Evolutionary conservation across 2,329 filamentous ascomycete genomes (phyloP).

Genomic region (Emericellopsis cladophorae): DNA sequence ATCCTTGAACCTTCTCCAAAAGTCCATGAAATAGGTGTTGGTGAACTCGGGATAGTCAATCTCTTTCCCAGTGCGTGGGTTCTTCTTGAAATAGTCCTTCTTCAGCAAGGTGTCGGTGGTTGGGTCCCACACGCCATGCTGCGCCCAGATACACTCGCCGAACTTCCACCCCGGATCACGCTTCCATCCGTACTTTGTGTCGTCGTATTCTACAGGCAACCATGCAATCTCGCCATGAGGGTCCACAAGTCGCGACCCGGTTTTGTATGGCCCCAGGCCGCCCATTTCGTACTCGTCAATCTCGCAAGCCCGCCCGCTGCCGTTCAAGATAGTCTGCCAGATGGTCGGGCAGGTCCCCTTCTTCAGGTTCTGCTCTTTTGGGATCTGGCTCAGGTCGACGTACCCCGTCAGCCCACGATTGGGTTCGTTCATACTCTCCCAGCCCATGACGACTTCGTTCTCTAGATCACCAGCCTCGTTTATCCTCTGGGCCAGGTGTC

Average conservation of each 20-base stretch:
- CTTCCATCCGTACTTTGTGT: conserved; percentile 81
- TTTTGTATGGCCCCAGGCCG: conserved; percentile 81
- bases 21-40: conserved; percentile 81
- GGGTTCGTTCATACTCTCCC: conserved; percentile 94
- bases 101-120: conserved; percentile 61
- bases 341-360: conserved; percentile 89
- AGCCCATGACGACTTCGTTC: conserved; percentile 79
- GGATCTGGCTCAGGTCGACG: conserved; percentile 68
- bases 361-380: conserved; percentile 77
- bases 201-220: conserved; percentile 73
- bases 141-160: conserved; percentile 93
- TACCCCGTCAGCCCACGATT: conserved; percentile 79
- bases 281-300: conserved; percentile 91
- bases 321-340: conserved; percentile 86
- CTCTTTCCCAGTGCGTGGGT: conserved; percentile 58
- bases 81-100: conserved; percentile 79
- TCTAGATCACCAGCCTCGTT: conserved; percentile 83
- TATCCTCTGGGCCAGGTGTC: conserved; percentile 71
- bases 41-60: conserved; percentile 80
- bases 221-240: conserved; percentile 77
- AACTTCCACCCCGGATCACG: conserved; percentile 80
- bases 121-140: conserved; percentile 91
- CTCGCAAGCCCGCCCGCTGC: conserved; percentile 83
- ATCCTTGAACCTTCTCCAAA: conserved; percentile 65
- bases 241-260: conserved; percentile 70